Conservation (phyloP, 768 basidiomycete genomes). For the Termitomyces heimii region DNA sequence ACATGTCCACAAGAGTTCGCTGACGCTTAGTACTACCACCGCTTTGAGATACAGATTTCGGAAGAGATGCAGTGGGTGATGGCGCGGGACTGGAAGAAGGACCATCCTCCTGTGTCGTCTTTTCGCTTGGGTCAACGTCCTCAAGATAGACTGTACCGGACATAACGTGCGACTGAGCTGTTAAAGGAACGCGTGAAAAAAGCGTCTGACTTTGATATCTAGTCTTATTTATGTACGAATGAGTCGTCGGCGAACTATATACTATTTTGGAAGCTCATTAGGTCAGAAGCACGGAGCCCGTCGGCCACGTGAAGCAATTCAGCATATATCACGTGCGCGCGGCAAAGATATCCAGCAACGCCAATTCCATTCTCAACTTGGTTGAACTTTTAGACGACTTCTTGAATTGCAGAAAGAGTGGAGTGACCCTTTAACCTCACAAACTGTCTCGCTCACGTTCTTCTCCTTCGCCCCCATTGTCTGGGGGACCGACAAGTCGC, state of each 20-base stretch:
- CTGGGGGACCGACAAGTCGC: slow-evolving; percentile 46
- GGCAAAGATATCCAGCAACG: neutral
- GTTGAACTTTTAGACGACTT: neutral
- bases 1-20: slow-evolving; percentile 62
- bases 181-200: slow-evolving; percentile 2
- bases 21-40: slow-evolving; percentile 41
- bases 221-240: neutral
- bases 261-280: neutral
- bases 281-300: neutral
- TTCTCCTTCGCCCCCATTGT: slow-evolving; percentile 67
- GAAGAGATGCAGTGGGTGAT: neutral
- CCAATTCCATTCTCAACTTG: neutral
- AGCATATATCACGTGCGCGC: slow-evolving; percentile 7
- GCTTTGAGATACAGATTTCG: slow-evolving; percentile 3
- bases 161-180: slow-evolving; percentile 5
- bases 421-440: slow-evolving; percentile 18
- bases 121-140: slow-evolving; percentile 28
- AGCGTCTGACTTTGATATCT: slow-evolving; percentile 7
- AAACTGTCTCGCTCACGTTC: slow-evolving; percentile 78
- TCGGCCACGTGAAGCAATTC: neutral
- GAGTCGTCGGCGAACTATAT: neutral
- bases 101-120: slow-evolving; percentile 9
- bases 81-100: slow-evolving; percentile 2
- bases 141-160: slow-evolving; percentile 33
- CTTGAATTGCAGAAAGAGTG: neutral